Conservation (phyloP, 768 basidiomycete species). For the Solioccasus polychromus region DNA sequence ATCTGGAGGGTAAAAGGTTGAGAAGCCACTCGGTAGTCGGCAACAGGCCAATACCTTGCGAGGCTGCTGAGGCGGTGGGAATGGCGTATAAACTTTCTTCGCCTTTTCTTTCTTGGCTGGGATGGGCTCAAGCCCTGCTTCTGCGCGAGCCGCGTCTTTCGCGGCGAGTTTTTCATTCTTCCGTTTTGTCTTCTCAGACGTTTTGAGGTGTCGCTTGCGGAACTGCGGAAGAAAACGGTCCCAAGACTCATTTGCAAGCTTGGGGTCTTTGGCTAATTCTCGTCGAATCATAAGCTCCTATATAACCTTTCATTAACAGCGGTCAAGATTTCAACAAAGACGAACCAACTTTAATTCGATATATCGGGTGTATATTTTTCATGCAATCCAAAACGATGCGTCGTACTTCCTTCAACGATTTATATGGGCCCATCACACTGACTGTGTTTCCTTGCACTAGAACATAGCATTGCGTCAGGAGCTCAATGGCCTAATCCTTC, state of each 20-base stretch:
- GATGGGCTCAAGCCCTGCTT: constrained; percentile 57
- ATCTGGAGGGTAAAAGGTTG: constrained; percentile 43
- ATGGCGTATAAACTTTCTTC: constrained; percentile 97
- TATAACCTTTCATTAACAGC: neutral
- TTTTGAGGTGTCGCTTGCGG: constrained; percentile 88
- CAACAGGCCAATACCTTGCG: constrained; percentile 63
- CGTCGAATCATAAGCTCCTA: constrained; percentile 98
- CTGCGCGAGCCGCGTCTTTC: constrained; percentile 61
- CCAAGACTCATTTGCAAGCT: constrained; percentile 91
- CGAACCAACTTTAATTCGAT: constrained; percentile 83
- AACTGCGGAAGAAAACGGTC: constrained; percentile 97
- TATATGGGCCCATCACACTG: constrained; percentile 96
- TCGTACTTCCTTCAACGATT: constrained; percentile 93
- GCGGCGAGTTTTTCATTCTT: constrained; percentile 72
- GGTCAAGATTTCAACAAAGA: neutral
- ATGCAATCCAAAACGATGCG: constrained; percentile 98
- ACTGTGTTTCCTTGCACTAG: constrained; percentile 98
- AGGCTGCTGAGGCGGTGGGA: constrained; percentile 92
- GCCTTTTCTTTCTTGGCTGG: constrained; percentile 46
- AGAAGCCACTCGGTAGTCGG: constrained; percentile 2
- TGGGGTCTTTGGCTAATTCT: constrained; percentile 97
- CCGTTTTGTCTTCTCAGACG: constrained; percentile 88
- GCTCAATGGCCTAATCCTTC: constrained; percentile 82
- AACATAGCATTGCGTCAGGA: constrained; percentile 94
- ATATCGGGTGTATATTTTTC: constrained; percentile 99